A percentile compares a stretch with the other conserved stretches of the same genome.
These are phyloP conservation scores for Nakaseomyces glabratus DNA, from an alignment of 1,139 yeast genomes.

Conservation along the genomic window DNA sequence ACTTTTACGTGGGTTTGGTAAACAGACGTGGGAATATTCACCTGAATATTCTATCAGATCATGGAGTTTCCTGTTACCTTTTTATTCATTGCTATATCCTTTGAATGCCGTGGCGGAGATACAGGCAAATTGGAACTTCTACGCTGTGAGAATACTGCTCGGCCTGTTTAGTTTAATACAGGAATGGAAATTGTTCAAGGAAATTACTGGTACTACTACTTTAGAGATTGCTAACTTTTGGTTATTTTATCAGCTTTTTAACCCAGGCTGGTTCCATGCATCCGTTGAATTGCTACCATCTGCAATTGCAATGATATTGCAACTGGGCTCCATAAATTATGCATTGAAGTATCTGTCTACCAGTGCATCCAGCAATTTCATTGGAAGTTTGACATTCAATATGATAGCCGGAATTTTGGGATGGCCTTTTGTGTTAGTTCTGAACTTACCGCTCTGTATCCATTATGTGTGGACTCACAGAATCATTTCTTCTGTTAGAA, in stretches of 20 bases:
- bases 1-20: constrained; percentile 72
- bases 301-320: constrained; percentile 66
- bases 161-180: constrained; percentile 41
- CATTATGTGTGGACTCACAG: constrained; percentile 23
- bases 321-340: constrained; percentile 42
- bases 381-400: constrained; percentile 37
- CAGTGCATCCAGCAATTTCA: constrained; percentile 23
- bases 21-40: constrained; percentile 95
- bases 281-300: constrained; percentile 80
- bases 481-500: constrained; percentile 24
- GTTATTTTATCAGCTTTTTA: constrained; percentile 28
- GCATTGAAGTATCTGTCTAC: constrained; percentile 24
- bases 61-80: constrained; percentile 62
- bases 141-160: constrained; percentile 45
- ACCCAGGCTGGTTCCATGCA: constrained; percentile 63
- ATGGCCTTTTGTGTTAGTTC: constrained; percentile 79
- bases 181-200: constrained; percentile 23
- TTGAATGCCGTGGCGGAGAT: constrained; percentile 14
- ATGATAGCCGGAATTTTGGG: constrained; percentile 69
- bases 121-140: constrained; percentile 34
- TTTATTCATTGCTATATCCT: constrained; percentile 32
- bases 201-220: constrained; percentile 20
- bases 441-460: constrained; percentile 51
- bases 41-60: constrained; percentile 85
- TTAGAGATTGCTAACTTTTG: constrained; percentile 35